Percentiles rank a stretch among this genome's conserved stretches.
phyloP scores from a whole-genome alignment of 768 basidiomycete species.

The Gautieria morchelliformis region DNA sequence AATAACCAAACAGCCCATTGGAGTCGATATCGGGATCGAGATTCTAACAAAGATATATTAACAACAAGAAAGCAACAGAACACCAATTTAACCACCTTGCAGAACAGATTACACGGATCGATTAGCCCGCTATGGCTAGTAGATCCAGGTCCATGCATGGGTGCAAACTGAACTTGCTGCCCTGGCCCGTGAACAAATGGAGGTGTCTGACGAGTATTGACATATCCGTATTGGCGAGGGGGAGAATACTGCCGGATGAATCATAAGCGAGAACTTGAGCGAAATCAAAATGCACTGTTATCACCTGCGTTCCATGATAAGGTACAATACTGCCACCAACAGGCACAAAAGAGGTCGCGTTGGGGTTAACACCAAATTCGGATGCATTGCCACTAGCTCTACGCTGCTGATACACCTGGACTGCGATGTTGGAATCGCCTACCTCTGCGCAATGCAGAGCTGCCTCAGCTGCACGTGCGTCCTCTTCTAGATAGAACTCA shows the following conservation, averaged over 20 bases:
- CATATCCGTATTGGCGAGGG: conserved; percentile 38
- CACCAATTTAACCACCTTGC: conserved; percentile 44
- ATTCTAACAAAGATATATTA: conserved; percentile 40
- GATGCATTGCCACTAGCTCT: conserved; percentile 42
- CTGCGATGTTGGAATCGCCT: conserved; percentile 76
- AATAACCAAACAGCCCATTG: conserved; percentile 73
- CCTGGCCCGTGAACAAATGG: conserved; percentile 79
- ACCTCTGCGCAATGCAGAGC: conserved; percentile 78
- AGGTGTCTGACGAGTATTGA: conserved; percentile 33
- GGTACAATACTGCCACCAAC: conserved; percentile 56
- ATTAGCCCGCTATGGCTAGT: conserved; percentile 79
- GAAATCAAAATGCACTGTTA: conserved; percentile 2
- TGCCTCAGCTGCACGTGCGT: conserved; percentile 69
- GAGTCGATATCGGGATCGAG: conserved; percentile 80
- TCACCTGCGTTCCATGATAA: conserved; percentile 38
- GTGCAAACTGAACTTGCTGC: conserved; percentile 82
- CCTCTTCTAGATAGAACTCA: conserved; percentile 84
- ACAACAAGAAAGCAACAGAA: conserved; percentile 4
- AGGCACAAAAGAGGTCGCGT: conserved; percentile 71
- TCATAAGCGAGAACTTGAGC: background rate
- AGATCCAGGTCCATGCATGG: conserved; percentile 63
- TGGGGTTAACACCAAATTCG: conserved; percentile 52
- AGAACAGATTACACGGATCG: conserved; percentile 85
- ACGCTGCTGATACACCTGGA: conserved; percentile 66
- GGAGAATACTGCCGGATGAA: conserved; percentile 54